phyloP scores from a whole-genome alignment of 2,329 filamentous ascomycete species.

The Pseudogymnoascus verrucosus region DNA sequence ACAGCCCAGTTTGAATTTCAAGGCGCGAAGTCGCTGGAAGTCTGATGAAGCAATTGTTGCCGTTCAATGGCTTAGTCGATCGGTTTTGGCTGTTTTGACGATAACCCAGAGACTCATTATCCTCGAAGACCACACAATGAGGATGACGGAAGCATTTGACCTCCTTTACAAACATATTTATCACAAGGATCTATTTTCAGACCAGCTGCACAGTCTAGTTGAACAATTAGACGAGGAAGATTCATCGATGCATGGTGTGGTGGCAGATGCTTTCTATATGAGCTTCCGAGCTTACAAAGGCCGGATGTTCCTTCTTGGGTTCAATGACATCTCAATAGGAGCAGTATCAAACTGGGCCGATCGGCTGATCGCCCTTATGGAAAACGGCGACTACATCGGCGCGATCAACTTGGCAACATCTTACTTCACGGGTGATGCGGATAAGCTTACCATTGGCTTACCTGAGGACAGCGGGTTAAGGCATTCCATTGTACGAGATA shows the following conservation, averaged over 20 bases:
- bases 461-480: constrained; percentile 72
- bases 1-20: constrained; percentile 70
- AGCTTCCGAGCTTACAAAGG: constrained; percentile 95
- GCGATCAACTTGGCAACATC: constrained; percentile 85
- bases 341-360: constrained; percentile 97
- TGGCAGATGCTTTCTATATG: constrained; percentile 97
- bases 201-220: constrained; percentile 74
- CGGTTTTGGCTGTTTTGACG: constrained; percentile 83
- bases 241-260: constrained; percentile 83
- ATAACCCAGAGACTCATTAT: constrained; percentile 91
- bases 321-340: constrained; percentile 85
- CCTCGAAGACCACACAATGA: constrained; percentile 79
- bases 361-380: constrained; percentile 85
- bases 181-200: constrained; percentile 82
- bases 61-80: constrained; percentile 92
- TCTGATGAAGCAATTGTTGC: constrained; percentile 93
- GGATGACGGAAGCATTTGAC: constrained; percentile 91
- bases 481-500: constrained; percentile 77
- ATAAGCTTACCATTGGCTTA: constrained; percentile 87
- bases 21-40: constrained; percentile 78
- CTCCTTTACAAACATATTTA: constrained; percentile 87
- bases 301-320: constrained; percentile 83
- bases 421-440: constrained; percentile 85
- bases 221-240: constrained; percentile 86
- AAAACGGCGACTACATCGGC: constrained; percentile 89